A percentile compares a stretch with the other conserved stretches of the same genome.
Evolutionary conservation across 352 stramenopile species (phyloP).

Genomic region (Halophytophthora polymorphica): DNA sequence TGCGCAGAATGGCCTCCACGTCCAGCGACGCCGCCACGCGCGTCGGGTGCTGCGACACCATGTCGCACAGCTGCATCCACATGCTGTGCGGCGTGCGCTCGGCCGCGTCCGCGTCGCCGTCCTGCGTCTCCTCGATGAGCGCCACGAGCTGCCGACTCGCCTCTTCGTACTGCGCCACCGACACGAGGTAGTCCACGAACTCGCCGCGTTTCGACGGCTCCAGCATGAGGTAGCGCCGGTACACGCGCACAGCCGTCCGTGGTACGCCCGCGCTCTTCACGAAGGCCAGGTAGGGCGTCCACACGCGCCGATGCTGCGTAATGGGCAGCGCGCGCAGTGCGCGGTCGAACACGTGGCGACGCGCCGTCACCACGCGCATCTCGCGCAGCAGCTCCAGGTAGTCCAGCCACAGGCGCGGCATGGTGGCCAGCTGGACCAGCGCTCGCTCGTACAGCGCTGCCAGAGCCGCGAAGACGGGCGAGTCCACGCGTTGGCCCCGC

Average conservation of each 20-base stretch:
- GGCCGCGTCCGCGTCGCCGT: constrained; percentile 20
- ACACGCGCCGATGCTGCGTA: constrained; percentile 97
- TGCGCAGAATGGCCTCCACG: constrained; percentile 95
- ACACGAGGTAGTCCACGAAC: constrained; percentile 78
- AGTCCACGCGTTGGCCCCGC: constrained; percentile 68
- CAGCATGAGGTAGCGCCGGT: constrained; percentile 85
- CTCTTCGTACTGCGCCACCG: constrained; percentile 71
- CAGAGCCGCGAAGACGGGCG: constrained; percentile 33
- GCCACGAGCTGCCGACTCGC: constrained; percentile 82
- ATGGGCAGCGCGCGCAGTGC: constrained; percentile 95
- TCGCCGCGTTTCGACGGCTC: constrained; percentile 69
- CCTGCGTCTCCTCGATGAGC: constrained; percentile 64
- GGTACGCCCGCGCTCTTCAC: constrained; percentile 75
- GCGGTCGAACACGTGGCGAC: constrained; percentile 92
- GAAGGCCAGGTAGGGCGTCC: constrained; percentile 91
- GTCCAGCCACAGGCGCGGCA: constrained; percentile 96
- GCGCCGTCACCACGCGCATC: constrained; percentile 72
- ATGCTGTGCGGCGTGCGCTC: constrained; percentile 90
- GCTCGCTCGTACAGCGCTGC: constrained; percentile 82
- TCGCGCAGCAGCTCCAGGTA: constrained; percentile 81
- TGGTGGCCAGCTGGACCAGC: constrained; percentile 92
- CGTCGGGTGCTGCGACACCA: constrained; percentile 93
- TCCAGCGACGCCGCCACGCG: constrained; percentile 87
- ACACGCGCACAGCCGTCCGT: constrained; percentile 82
- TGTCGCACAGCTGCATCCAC: constrained; percentile 96